Base-by-base conservation (phyloP, 2,329 filamentous ascomycete genomes). In the Neocatenulostroma microsporum region DNA sequence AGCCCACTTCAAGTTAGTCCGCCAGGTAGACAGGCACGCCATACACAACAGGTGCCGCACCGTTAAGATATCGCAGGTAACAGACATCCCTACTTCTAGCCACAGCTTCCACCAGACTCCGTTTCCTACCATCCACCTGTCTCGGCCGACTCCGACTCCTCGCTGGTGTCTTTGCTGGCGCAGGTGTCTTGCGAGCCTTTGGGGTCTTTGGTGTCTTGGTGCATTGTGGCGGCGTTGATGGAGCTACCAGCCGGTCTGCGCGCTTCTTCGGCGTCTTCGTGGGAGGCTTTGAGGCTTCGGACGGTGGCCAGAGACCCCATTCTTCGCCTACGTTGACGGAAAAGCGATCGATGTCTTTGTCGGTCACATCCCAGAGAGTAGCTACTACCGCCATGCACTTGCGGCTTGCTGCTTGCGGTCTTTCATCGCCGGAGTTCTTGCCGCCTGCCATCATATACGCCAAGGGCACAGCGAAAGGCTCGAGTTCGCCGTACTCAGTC, bases 301-400 rank as follows among this genome's bases (percentile, higher is more conserved):
- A 32, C 6, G 46, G 19, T 4, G 46, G 36, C 71, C 60, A 67
- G 5, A 98, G 60, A 0, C 91, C 91, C 91, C 91, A 98, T 51
- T 82, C 73, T 56, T 91, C 83, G 57, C 94, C 83, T 3, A 83
- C 69, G 18, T 74, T 71, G 21, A 81, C 78, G 0, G 88, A 84
- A 60, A 94, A 94, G 13, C 88, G 82, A 65, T 98, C 93, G 58
- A 95, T 94, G 60, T 98, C 91, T 53, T 84, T 84, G 59, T 98
- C 91, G 8, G 91, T 98, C 33, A 98, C 91, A 61, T 98, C 91
- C 91, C 91, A 98, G 24, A 98, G 69, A 12, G 88, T 95, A 30
- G 87, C 91, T 2, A 96, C 79, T 8, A 96, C 77, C 0, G 89
- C 87, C 3, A 87, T 49, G 56, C 66, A 50, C 40, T 48, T 54